phyloP scores from a whole-genome alignment of 2,329 filamentous ascomycete species.

The Colletotrichum simmondsii region DNA sequence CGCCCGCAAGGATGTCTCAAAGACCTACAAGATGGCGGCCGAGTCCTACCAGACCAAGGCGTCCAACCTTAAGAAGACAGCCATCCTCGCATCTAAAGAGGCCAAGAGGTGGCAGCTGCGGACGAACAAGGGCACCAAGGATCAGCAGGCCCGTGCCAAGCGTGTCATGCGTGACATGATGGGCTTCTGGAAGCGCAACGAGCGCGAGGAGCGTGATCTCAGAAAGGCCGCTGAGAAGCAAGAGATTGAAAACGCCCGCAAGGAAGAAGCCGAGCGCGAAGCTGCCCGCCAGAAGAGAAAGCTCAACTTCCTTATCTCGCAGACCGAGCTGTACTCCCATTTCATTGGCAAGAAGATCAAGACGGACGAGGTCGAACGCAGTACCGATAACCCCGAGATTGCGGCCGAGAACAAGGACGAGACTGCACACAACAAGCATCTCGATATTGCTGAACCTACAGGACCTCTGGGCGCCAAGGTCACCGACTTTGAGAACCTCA shows the following conservation, averaged over 20 bases:
- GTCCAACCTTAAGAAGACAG: conserved; percentile 98
- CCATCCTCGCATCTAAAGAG: conserved; percentile 95
- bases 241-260: conserved; percentile 95
- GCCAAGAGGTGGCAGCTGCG: conserved; percentile 96
- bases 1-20: conserved; percentile 91
- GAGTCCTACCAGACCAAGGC: conserved; percentile 87
- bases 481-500: conserved; percentile 92
- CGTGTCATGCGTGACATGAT: conserved; percentile 99
- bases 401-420: conserved; percentile 62
- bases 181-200: conserved; percentile 99
- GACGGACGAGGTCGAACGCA: conserved; percentile 92
- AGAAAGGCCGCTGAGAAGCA: conserved; percentile 95
- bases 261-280: conserved; percentile 96
- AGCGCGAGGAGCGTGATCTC: conserved; percentile 94
- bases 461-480: conserved; percentile 75
- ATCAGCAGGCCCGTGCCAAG: conserved; percentile 95
- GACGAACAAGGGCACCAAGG: conserved; percentile 98
- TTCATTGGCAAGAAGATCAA: conserved; percentile 99
- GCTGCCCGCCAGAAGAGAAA: conserved; percentile 97
- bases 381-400: conserved; percentile 83
- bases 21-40: conserved; percentile 88
- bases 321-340: conserved; percentile 98
- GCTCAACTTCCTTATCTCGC: conserved; percentile 98
- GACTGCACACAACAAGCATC: conserved; percentile 49
- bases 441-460: conserved; percentile 63